Conservation (phyloP, 1,139 yeast genomes). For the Diutina ranongensis region DNA sequence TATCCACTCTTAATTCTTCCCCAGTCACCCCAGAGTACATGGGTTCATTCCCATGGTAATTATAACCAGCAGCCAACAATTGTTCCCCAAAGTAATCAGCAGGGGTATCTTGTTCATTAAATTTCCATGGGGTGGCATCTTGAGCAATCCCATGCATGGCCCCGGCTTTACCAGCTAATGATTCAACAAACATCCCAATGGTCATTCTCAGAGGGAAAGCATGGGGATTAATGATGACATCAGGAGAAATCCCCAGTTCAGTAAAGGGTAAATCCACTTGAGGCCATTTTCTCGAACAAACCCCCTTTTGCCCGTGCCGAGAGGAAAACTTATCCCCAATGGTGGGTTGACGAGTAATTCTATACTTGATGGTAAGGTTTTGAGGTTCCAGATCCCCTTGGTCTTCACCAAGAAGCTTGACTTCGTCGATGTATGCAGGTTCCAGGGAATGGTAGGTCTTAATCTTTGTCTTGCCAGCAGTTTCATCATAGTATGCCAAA, state of each 20-base stretch:
- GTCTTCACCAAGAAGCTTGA: constrained; percentile 83
- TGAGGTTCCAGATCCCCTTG: constrained; percentile 71
- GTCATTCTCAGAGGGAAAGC: constrained; percentile 99
- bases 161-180: constrained; percentile 96
- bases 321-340: constrained; percentile 98
- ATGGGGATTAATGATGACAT: constrained; percentile 93
- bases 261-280: constrained; percentile 93
- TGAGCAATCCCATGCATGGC: constrained; percentile 96
- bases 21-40: constrained; percentile 99
- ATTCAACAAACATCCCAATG: constrained; percentile 98
- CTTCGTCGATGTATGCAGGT: constrained; percentile 93
- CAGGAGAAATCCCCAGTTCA: constrained; percentile 94
- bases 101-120: constrained; percentile 85
- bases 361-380: constrained; percentile 73
- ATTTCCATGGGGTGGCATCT: constrained; percentile 95
- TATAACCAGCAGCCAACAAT: constrained; percentile 76
- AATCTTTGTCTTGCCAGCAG: constrained; percentile 80
- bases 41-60: constrained; percentile 97
- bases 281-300: constrained; percentile 98
- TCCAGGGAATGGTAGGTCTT: constrained; percentile 91
- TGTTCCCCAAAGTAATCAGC: constrained; percentile 97
- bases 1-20: constrained; percentile 91
- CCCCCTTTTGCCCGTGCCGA: constrained; percentile 92
- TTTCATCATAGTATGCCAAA: constrained; percentile 86
- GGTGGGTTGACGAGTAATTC: constrained; percentile 84